Evolutionary conservation across 352 stramenopile genomes (phyloP), one percentile per base, ranked within the genome.

Genomic region (Globisporangium carolinianum): DNA sequence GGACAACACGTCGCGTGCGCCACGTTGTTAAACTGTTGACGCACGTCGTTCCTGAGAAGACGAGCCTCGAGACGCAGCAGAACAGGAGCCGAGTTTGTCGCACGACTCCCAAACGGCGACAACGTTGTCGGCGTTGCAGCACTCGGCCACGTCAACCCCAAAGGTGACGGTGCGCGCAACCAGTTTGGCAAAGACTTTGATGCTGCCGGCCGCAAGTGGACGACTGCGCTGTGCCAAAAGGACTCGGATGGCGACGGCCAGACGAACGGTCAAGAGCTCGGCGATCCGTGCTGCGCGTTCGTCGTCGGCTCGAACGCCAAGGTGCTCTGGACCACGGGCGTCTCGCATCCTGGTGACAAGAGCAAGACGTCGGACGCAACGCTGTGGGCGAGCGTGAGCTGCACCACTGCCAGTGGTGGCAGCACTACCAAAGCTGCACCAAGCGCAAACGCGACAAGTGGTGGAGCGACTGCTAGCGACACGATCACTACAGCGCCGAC

Each of bases 181-280:
- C 46, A 55, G 8, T 80, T 80, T 42, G 73, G 71, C 38, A 17
- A 59, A 0, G 73, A 61, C 15, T 80, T 83, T 42, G 58, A 66
- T 2, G 57, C 57, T 5, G 70, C 66, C 3, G 69, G 65, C 0
- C 42, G 62, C 37, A 67, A 67, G 43, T 87, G 76, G 76, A 80
- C 67, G 1, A 42, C 43, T 5, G 54, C 46, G 9, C 53, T 80
- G 51, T 80, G 72, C 36, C 42, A 66, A 37, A 55, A 46, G 14
- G 71, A 79, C 62, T 69, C 67, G 18, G 67, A 73, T 37, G 63
- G 67, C 17, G 77, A 87, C 57, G 76, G 76, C 9, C 58, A 68
- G 36, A 85, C 70, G 15, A 87, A 87, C 56, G 76, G 76, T 3
- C 55, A 83, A 48, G 77, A 87, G 56, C 68, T 87, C 14, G 77